A percentile compares a stretch with the other conserved stretches of the same genome.
phyloP scores from a whole-genome alignment of 257 asterid genomes.

The Nicotiana paniculata region DNA sequence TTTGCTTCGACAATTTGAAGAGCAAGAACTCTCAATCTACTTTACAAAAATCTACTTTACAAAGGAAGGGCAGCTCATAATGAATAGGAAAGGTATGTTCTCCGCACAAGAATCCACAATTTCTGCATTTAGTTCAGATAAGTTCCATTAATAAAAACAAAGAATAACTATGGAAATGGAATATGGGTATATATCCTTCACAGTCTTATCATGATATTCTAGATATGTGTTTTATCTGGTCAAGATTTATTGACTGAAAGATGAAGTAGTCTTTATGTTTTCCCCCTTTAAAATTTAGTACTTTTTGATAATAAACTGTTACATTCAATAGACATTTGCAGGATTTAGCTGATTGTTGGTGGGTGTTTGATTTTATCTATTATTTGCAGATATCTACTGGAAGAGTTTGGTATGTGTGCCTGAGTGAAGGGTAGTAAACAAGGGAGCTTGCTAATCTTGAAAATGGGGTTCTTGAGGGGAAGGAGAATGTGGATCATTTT shows the following conservation, averaged over 20 bases:
- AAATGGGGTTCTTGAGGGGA: neutral
- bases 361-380: neutral
- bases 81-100: neutral
- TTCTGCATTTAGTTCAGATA: neutral
- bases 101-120: neutral
- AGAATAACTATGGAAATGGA: neutral
- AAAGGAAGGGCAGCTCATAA: neutral
- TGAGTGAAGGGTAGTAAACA: neutral
- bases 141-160: neutral
- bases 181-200: neutral
- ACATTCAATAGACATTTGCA: neutral
- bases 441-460: neutral
- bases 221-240: neutral
- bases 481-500: slow-evolving; percentile 6
- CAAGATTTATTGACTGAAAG: neutral
- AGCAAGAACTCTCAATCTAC: neutral
- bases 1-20: neutral
- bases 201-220: no score
- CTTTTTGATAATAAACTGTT: slow-evolving; percentile 2
- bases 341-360: neutral
- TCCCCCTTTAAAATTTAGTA: neutral
- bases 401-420: neutral
- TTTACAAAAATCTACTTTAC: neutral
- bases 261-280: neutral
- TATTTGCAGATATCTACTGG: neutral